phyloP scores from a whole-genome alignment of 2,329 filamentous ascomycete genomes.

The Macrophomina pseudophaseolina region DNA sequence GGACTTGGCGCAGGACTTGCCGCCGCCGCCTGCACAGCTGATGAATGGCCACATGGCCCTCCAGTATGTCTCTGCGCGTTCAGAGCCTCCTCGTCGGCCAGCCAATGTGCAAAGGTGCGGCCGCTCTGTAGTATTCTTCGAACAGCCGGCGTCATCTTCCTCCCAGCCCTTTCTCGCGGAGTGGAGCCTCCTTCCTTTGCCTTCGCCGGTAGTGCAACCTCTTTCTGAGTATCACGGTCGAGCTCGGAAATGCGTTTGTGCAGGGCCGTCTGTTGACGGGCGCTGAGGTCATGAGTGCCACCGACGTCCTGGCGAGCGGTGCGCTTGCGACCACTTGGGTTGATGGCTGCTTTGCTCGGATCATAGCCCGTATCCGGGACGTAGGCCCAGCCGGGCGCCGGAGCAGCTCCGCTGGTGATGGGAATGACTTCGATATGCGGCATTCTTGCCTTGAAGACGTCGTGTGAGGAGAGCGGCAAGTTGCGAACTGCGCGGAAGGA shows the following conservation, averaged over 20 bases:
- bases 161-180: slow-evolving; percentile 44
- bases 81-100: slow-evolving; percentile 77
- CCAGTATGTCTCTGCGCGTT: slow-evolving; percentile 32
- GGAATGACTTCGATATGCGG: slow-evolving; percentile 83
- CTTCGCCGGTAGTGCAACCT: slow-evolving; percentile 59
- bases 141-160: slow-evolving; percentile 67
- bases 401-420: slow-evolving; percentile 63
- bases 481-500: background rate
- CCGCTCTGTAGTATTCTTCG: slow-evolving; percentile 79
- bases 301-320: slow-evolving; percentile 53
- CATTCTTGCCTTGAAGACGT: slow-evolving; percentile 45
- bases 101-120: slow-evolving; percentile 82
- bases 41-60: background rate
- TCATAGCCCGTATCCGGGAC: slow-evolving; percentile 75
- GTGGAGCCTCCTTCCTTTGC: slow-evolving; percentile 47
- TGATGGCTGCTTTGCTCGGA: slow-evolving; percentile 59
- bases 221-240: slow-evolving; percentile 62
- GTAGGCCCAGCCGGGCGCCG: slow-evolving; percentile 89
- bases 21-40: slow-evolving; percentile 21
- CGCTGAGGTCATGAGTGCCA: slow-evolving; percentile 64
- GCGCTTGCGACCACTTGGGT: slow-evolving; percentile 68
- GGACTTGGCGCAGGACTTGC: slow-evolving; percentile 29
- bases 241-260: slow-evolving; percentile 82
- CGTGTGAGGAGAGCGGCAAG: background rate
- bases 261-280: slow-evolving; percentile 82